Percentiles rank a stretch among this genome's conserved stretches.
These are phyloP conservation scores for Avena atlantica DNA, from an alignment of 176 grass and related monocot species.

Conservation along the genomic window DNA sequence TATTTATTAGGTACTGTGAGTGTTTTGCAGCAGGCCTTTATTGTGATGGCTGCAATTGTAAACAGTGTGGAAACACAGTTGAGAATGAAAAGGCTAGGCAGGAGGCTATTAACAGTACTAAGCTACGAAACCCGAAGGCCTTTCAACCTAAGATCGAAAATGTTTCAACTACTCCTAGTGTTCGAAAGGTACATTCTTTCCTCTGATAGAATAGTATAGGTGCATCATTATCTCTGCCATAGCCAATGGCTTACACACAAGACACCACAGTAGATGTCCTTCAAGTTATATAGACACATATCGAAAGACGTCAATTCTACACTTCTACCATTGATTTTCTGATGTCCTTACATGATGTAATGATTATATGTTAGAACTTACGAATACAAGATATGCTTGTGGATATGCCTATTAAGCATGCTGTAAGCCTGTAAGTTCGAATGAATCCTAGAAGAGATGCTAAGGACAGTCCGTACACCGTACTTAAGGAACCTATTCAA, in stretches of 20 bases:
- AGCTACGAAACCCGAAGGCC: slow-evolving; percentile 67
- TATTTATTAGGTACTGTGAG: slow-evolving; percentile 73
- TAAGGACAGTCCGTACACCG: slow-evolving; percentile 2
- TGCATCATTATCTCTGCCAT: slow-evolving; percentile 24
- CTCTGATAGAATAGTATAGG: slow-evolving; percentile 38
- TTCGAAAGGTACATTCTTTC: slow-evolving; percentile 55
- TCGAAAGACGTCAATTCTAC: not conserved
- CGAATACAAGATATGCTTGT: not conserved
- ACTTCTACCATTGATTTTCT: slow-evolving; percentile 18
- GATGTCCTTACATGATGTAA: slow-evolving; percentile 12
- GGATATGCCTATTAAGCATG: slow-evolving; percentile 1
- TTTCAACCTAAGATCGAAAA: slow-evolving; percentile 87
- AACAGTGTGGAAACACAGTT: slow-evolving; percentile 67
- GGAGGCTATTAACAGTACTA: slow-evolving; percentile 64
- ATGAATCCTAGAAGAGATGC: slow-evolving; percentile 16
- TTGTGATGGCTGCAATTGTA: slow-evolving; percentile 81
- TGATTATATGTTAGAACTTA: slow-evolving; percentile 6
- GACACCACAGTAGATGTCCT: not conserved
- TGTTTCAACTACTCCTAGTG: slow-evolving; percentile 43
- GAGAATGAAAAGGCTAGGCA: slow-evolving; percentile 71
- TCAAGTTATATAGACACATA: slow-evolving; percentile 4
- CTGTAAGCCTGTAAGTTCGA: slow-evolving; percentile 27
- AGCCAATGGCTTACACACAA: slow-evolving; percentile 11
- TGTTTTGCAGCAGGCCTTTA: slow-evolving; percentile 77
- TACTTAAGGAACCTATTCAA: slow-evolving; percentile 23